Percentiles rank a stretch among this genome's conserved stretches.
phyloP scores from a whole-genome alignment of 169 alveolate species.

The Theileria sp. region DNA sequence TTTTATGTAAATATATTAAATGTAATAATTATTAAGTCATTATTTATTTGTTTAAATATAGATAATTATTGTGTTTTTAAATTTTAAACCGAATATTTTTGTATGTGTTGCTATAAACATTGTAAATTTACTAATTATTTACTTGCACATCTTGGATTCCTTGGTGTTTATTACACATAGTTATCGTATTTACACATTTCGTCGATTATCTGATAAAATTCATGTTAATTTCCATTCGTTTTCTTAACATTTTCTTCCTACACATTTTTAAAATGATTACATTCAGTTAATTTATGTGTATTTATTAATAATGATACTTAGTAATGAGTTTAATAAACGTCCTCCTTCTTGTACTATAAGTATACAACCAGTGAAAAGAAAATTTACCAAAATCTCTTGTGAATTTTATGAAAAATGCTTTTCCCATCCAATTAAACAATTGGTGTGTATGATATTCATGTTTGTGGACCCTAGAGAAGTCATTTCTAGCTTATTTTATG shows the following conservation, averaged over 20 bases:
- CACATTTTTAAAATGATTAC: neutral
- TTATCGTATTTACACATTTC: neutral
- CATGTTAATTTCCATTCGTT: neutral
- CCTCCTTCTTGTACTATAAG: neutral
- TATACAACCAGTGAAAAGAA: neutral
- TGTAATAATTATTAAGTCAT: too few relatives aligned
- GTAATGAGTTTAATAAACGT: neutral
- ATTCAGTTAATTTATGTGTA: neutral
- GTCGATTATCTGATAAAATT: neutral
- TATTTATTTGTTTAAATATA: too few relatives aligned
- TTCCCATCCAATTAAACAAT: neutral
- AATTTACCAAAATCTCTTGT: neutral
- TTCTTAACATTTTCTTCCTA: neutral
- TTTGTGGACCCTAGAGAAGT: constrained; percentile 11
- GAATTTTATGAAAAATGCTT: constrained; percentile 16
- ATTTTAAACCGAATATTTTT: neutral
- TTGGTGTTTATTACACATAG: neutral
- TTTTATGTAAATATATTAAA: neutral
- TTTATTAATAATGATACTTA: neutral
- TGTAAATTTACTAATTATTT: neutral
- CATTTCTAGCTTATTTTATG: neutral
- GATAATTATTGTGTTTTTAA: too few relatives aligned
- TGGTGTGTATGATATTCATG: neutral
- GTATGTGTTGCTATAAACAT: neutral
- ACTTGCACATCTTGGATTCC: neutral